Percentiles rank a stretch among this genome's conserved stretches.
phyloP scores from a whole-genome alignment of 441 rosid genomes.

The Croton setiger region DNA sequence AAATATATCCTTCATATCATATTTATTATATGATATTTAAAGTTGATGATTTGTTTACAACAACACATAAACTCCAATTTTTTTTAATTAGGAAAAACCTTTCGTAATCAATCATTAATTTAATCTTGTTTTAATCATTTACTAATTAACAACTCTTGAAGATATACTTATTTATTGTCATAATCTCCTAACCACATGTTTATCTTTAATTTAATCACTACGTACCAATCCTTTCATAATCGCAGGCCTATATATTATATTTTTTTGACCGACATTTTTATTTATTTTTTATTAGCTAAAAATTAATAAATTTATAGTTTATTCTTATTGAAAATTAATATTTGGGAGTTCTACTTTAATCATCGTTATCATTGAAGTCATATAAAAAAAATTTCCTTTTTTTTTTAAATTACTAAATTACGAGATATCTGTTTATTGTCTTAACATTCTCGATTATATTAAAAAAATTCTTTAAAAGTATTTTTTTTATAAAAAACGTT shows the following conservation, averaged over 20 bases:
- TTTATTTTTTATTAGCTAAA: background rate
- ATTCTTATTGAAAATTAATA: too few relatives aligned
- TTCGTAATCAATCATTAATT: slow-evolving; percentile 10
- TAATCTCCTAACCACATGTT: slow-evolving; percentile 25
- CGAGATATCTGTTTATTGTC: too few relatives aligned
- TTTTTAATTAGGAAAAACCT: slow-evolving; percentile 1
- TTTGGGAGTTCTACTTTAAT: too few relatives aligned
- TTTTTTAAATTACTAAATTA: too few relatives aligned
- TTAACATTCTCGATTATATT: too few relatives aligned
- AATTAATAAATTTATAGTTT: background rate
- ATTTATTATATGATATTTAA: background rate
- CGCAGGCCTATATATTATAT: background rate
- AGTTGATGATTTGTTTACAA: slow-evolving; percentile 5
- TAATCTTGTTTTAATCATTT: background rate
- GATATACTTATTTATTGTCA: slow-evolving; percentile 20
- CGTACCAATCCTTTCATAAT: background rate
- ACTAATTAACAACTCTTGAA: slow-evolving; percentile 14
- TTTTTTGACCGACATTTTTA: slow-evolving; percentile 21
- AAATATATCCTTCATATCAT: too few relatives aligned
- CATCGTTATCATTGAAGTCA: too few relatives aligned
- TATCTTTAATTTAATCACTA: slow-evolving; percentile 22
- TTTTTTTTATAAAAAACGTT: too few relatives aligned
- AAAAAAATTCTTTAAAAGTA: too few relatives aligned
- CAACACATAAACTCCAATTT: slow-evolving; percentile 4
- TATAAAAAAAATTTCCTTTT: too few relatives aligned